phyloP scores from a whole-genome alignment of 257 asterid genomes.

The Craterostigma plantagineum region DNA sequence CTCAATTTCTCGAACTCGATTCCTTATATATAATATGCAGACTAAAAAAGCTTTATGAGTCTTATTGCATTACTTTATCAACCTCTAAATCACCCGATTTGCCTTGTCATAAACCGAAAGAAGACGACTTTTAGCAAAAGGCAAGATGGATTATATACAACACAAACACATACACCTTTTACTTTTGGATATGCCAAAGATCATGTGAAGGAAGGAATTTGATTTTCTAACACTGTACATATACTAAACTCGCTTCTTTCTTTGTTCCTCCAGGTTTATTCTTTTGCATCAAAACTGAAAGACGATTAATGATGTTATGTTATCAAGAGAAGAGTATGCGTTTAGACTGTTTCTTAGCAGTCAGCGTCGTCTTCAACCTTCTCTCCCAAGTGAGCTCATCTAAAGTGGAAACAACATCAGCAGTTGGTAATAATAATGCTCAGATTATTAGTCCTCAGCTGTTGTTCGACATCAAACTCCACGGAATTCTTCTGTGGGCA shows the following conservation, averaged over 20 bases:
- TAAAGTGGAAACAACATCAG: slow-evolving; percentile 2
- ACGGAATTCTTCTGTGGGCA: slow-evolving; percentile 80
- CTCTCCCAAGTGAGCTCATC: background rate
- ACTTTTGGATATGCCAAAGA: slow-evolving; percentile 7
- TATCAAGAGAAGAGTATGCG: too few relatives aligned
- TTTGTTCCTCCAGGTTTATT: too few relatives aligned
- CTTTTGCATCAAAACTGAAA: too few relatives aligned
- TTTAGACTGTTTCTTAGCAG: slow-evolving; percentile 6
- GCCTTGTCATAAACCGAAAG: too few relatives aligned
- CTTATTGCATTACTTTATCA: too few relatives aligned
- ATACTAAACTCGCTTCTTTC: too few relatives aligned
- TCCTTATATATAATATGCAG: background rate
- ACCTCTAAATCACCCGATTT: too few relatives aligned
- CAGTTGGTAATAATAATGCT: slow-evolving; percentile 1
- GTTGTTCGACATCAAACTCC: slow-evolving; percentile 46
- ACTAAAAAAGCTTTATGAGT: too few relatives aligned
- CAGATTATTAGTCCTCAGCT: slow-evolving; percentile 33
- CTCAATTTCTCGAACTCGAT: slow-evolving; percentile 4
- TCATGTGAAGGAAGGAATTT: slow-evolving; percentile 10
- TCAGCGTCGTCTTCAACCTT: background rate
- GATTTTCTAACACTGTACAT: slow-evolving; percentile 8
- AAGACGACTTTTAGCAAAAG: slow-evolving; percentile 1
- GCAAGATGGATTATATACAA: slow-evolving; percentile 3
- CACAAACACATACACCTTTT: slow-evolving; percentile 9
- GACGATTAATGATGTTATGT: too few relatives aligned